Percentiles rank a stretch among this genome's conserved stretches.
phyloP scores from a whole-genome alignment of 1,284 basidiomycete species.

The Malassezia dermatis region DNA sequence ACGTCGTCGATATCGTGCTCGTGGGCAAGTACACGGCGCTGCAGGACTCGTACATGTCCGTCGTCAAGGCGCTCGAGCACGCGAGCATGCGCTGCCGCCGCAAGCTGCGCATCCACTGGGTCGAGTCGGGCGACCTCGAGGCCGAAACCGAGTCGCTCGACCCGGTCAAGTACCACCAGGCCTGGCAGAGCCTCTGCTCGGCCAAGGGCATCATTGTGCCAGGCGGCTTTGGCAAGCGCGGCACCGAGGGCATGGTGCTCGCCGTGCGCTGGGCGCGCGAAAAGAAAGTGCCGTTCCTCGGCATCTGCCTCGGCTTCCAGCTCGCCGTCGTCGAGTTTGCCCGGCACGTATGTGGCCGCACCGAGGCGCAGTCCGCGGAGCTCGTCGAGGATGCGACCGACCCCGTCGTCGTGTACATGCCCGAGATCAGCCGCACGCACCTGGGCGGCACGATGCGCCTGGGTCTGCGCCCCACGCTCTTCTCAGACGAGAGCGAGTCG shows the following conservation, averaged over 20 bases:
- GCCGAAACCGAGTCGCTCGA: constrained; percentile 63
- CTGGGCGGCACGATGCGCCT: constrained; percentile 98
- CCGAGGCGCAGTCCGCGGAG: constrained; percentile 69
- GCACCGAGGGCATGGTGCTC: constrained; percentile 93
- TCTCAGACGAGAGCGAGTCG: constrained; percentile 55
- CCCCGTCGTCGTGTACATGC: constrained; percentile 92
- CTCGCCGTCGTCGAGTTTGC: constrained; percentile 93
- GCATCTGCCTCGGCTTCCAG: constrained; percentile 96
- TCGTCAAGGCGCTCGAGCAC: constrained; percentile 93
- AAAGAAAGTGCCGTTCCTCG: constrained; percentile 85
- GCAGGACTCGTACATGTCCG: constrained; percentile 97
- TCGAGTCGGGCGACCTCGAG: constrained; percentile 90
- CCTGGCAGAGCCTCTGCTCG: constrained; percentile 83
- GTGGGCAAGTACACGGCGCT: constrained; percentile 97
- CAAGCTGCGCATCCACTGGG: constrained; percentile 60
- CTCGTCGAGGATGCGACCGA: constrained; percentile 57
- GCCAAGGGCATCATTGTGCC: constrained; percentile 57
- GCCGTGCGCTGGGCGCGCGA: constrained; percentile 95
- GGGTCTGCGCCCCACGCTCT: constrained; percentile 84
- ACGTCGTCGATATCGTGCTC: constrained; percentile 77
- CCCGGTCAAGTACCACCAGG: constrained; percentile 87
- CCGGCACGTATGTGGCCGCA: constrained; percentile 71
- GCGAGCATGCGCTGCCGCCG: constrained; percentile 82
- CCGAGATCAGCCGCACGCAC: constrained; percentile 92
- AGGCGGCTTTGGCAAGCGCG: constrained; percentile 85